Evolutionary conservation across 208 protist genomes (phyloP).

Genomic region (Trypanosoma cruzi): DNA sequence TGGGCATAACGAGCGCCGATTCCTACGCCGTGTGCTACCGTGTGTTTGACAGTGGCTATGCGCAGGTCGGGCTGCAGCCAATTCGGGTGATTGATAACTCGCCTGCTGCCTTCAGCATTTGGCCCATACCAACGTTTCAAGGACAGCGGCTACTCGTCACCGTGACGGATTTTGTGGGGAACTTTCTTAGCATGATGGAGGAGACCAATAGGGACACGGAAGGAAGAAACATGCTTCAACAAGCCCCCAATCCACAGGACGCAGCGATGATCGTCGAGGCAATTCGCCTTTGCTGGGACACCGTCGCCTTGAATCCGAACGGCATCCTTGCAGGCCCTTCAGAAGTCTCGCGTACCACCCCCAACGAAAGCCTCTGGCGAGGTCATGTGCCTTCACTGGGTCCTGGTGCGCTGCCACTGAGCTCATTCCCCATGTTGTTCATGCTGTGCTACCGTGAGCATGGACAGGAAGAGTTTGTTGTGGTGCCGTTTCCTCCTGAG

Average conservation of each 20-base stretch:
- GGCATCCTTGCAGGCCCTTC: slow-evolving; percentile 46
- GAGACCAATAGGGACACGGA: background rate
- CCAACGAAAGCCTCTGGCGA: slow-evolving; percentile 34
- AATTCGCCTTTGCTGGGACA: slow-evolving; percentile 80
- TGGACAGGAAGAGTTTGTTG: slow-evolving; percentile 76
- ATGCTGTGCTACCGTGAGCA: slow-evolving; percentile 79
- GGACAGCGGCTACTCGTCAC: slow-evolving; percentile 77
- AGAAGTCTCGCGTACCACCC: slow-evolving; percentile 24
- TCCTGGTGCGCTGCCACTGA: slow-evolving; percentile 42
- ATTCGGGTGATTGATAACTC: slow-evolving; percentile 49
- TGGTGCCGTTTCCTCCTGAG: slow-evolving; percentile 52
- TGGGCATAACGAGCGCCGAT: slow-evolving; percentile 57
- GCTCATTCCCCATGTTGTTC: slow-evolving; percentile 66
- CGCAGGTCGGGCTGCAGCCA: slow-evolving; percentile 41
- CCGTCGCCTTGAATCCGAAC: slow-evolving; percentile 15
- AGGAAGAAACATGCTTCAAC: background rate
- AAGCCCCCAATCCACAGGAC: slow-evolving; percentile 30
- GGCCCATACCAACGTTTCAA: slow-evolving; percentile 57
- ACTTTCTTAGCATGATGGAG: background rate
- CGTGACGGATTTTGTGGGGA: slow-evolving; percentile 43
- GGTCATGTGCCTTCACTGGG: slow-evolving; percentile 85
- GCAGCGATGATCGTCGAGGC: slow-evolving; percentile 67
- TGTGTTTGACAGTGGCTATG: slow-evolving; percentile 77
- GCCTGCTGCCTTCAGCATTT: slow-evolving; percentile 34
- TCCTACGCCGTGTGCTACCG: slow-evolving; percentile 81